These are phyloP conservation scores for Candida gorgasii DNA, from an alignment of 805 yeast genomes.

Conservation along the genomic window DNA sequence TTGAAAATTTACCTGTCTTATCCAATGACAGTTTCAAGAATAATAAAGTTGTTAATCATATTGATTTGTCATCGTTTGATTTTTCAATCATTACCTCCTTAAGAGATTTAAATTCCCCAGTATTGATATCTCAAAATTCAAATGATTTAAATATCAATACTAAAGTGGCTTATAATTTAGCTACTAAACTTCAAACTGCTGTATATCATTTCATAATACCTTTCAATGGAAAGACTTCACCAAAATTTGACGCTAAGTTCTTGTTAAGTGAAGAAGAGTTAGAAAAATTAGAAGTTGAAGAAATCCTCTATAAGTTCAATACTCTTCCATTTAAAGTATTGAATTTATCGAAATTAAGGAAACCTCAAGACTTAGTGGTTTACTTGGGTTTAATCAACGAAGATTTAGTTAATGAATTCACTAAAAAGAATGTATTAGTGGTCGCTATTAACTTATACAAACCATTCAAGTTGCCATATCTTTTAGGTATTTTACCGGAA, in stretches of 20 bases:
- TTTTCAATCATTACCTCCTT: conserved; percentile 69
- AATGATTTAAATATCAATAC: conserved; percentile 53
- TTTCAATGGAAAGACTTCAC: conserved; percentile 14
- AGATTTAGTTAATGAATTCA: conserved; percentile 42
- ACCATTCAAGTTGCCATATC: conserved; percentile 63
- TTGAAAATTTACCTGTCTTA: conserved; percentile 63
- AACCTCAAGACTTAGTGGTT: conserved; percentile 53
- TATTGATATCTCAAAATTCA: conserved; percentile 65
- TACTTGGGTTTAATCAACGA: conserved; percentile 60
- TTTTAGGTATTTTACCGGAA: conserved; percentile 54
- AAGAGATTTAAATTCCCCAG: conserved; percentile 65
- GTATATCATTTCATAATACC: conserved; percentile 71
- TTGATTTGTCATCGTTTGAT: conserved; percentile 59
- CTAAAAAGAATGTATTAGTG: conserved; percentile 44
- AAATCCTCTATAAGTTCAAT: conserved; percentile 24
- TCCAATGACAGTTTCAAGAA: conserved; percentile 36
- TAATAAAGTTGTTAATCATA: conserved; percentile 57
- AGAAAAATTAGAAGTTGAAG: conserved; percentile 20
- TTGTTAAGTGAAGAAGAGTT: conserved; percentile 16
- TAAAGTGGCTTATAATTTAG: conserved; percentile 57
- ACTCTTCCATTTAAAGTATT: conserved; percentile 32
- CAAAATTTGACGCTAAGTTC: conserved; percentile 1
- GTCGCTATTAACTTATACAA: conserved; percentile 65
- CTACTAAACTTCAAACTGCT: conserved; percentile 50
- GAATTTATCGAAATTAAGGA: conserved; percentile 23